Percentiles rank a stretch among this genome's conserved stretches.
These are phyloP conservation scores for Neurospora tetrasperma DNA, from an alignment of 495 filamentous ascomycete genomes.

Conservation along the genomic window DNA sequence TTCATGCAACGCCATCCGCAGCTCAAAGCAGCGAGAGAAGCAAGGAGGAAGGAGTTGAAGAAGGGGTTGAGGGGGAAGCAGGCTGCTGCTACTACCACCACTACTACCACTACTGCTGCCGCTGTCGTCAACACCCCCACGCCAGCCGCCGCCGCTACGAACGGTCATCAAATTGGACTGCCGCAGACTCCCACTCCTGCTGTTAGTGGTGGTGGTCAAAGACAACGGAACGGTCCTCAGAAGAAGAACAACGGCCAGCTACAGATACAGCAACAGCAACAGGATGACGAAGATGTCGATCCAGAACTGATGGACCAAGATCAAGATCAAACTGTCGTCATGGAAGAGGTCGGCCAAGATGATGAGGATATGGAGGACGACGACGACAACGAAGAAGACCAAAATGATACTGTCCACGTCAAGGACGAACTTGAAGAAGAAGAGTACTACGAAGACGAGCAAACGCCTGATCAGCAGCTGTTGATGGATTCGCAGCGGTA, in stretches of 20 bases:
- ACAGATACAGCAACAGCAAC: neutral
- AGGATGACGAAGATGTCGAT: neutral
- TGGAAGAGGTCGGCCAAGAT: neutral
- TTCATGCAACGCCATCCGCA: neutral
- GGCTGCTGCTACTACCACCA: neutral
- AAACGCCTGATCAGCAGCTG: neutral
- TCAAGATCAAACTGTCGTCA: neutral
- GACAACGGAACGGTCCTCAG: too few relatives aligned
- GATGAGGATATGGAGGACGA: neutral
- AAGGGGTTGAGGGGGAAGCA: neutral
- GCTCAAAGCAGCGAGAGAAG: neutral
- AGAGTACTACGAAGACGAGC: neutral
- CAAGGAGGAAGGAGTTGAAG: neutral
- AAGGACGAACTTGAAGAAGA: constrained; percentile 3
- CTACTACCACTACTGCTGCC: neutral
- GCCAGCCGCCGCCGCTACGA: neutral
- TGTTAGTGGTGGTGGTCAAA: neutral
- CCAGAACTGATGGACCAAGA: neutral
- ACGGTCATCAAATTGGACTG: neutral
- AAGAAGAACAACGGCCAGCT: too few relatives aligned
- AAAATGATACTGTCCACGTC: neutral
- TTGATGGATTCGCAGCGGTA: neutral
- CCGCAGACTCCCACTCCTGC: too few relatives aligned
- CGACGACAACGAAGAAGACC: neutral
- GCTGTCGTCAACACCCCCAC: neutral